Conservation (phyloP, 257 asterid species). For the Nemophila menziesii region DNA sequence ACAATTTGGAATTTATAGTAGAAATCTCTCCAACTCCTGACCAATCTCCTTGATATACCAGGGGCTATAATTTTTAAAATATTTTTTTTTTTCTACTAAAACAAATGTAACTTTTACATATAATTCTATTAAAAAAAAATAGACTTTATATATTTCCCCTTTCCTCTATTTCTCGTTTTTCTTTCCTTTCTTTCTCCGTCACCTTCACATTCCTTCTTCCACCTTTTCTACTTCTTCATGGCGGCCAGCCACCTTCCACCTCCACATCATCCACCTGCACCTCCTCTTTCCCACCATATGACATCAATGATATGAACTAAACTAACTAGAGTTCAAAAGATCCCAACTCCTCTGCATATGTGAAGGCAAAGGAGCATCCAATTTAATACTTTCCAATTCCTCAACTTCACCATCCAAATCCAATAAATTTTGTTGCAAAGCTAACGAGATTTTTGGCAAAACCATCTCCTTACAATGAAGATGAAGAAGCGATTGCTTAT, state of each 20-base stretch:
- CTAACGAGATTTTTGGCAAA: conserved; percentile 55
- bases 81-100: no score
- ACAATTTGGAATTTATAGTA: no score
- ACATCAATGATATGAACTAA: background rate
- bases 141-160: background rate
- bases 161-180: background rate
- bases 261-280: background rate
- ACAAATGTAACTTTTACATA: no score
- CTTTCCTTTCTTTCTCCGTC: background rate
- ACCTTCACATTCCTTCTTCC: background rate
- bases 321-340: conserved; percentile 18
- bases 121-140: no score
- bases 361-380: conserved; percentile 58
- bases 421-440: conserved; percentile 23
- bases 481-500: conserved; percentile 58
- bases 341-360: conserved; percentile 92
- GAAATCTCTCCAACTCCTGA: no score
- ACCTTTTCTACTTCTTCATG: background rate
- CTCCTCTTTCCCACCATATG: background rate
- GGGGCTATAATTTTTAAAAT: no score
- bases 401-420: conserved; percentile 22
- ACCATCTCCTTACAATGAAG: conserved; percentile 82
- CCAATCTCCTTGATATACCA: no score
- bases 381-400: conserved; percentile 24
- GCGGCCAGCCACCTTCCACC: background rate